A percentile compares a stretch with the other conserved stretches of the same genome.
Evolutionary conservation across 805 yeast genomes (phyloP).

Genomic region (Myxozyma kluyveri): DNA sequence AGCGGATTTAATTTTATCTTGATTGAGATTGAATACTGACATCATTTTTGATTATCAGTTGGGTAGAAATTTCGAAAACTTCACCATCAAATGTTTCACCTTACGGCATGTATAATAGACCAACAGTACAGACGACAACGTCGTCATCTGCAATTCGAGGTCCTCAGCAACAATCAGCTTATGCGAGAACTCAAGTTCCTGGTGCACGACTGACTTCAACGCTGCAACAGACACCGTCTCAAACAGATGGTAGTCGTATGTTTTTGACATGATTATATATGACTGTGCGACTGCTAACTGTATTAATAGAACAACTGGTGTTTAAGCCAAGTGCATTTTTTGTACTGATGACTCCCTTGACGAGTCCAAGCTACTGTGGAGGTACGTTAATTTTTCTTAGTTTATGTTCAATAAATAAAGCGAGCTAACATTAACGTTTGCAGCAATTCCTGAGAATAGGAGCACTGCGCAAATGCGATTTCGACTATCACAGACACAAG

Average conservation of each 20-base stretch:
- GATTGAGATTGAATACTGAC: no score
- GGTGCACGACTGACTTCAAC: neutral
- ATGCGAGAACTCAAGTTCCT: no score
- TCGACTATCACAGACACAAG: conserved; percentile 46
- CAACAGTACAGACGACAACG: neutral
- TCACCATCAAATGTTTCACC: neutral
- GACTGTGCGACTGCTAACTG: neutral
- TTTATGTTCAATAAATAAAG: neutral
- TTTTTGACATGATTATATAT: neutral
- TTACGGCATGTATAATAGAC: neutral
- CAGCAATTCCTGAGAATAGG: conserved; percentile 10
- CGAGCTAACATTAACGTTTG: neutral
- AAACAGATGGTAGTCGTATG: neutral
- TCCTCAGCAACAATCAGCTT: no score
- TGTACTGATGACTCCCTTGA: conserved; percentile 18
- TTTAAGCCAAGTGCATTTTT: conserved; percentile 37
- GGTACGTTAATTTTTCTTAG: conserved; percentile 13
- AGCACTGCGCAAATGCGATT: conserved; percentile 37
- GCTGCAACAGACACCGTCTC: neutral
- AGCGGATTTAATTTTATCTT: neutral
- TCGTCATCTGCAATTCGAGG: no score
- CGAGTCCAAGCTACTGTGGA: conserved; percentile 24
- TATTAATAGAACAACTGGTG: neutral
- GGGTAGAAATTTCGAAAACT: neutral
- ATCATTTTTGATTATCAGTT: neutral